Conservation (phyloP, 352 stramenopile species). For the Globisporangium alternatum region DNA sequence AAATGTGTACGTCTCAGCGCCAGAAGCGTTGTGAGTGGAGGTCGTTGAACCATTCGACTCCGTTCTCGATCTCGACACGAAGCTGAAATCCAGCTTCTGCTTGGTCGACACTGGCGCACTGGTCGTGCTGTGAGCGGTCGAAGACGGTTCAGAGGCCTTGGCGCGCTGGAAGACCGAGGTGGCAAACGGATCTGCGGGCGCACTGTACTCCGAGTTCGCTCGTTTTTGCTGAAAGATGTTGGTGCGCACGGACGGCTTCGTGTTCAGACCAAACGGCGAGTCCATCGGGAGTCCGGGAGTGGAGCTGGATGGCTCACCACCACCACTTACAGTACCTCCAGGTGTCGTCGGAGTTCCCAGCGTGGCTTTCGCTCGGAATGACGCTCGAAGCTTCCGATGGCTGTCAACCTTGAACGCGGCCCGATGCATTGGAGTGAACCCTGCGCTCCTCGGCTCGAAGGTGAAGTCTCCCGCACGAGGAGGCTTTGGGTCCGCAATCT, state of each 20-base stretch:
- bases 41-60: constrained; percentile 4
- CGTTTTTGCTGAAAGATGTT: constrained; percentile 31
- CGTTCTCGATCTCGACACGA: constrained; percentile 10
- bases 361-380: constrained; percentile 32
- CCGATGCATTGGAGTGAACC: not conserved
- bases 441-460: constrained; percentile 11
- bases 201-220: constrained; percentile 21
- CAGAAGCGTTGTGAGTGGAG: not conserved
- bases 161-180: constrained; percentile 34
- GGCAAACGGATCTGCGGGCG: constrained; percentile 46
- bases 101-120: not conserved
- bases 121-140: not conserved
- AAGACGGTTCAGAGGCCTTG: constrained; percentile 8
- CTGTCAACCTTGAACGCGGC: constrained; percentile 9
- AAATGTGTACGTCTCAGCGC: constrained; percentile 12
- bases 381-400: constrained; percentile 19
- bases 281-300: constrained; percentile 11
- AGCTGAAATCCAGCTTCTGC: constrained; percentile 15
- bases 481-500: not conserved
- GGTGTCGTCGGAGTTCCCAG: constrained; percentile 21
- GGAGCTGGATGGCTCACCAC: not conserved
- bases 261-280: constrained; percentile 33
- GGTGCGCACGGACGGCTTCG: constrained; percentile 11
- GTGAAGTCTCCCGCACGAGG: constrained; percentile 10
- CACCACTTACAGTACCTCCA: not conserved